phyloP scores from a whole-genome alignment of 495 filamentous ascomycete genomes.

The Podospora pseudopauciseta region DNA sequence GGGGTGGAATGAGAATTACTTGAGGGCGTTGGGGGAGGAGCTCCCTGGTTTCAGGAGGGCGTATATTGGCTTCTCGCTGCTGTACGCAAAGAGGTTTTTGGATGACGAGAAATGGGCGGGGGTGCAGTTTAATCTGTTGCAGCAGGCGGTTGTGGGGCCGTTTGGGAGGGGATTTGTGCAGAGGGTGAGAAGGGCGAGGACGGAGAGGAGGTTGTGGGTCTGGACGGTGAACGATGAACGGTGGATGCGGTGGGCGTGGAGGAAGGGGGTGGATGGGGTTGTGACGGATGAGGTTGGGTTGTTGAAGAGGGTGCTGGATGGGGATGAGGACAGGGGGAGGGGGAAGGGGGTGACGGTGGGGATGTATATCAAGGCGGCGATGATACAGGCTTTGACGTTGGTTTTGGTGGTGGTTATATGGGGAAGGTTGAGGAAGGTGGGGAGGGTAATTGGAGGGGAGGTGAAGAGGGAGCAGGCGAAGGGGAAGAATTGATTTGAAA shows the following conservation, averaged over 20 bases:
- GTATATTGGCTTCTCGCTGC: constrained; percentile 67
- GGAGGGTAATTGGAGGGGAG: background rate
- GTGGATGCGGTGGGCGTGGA: constrained; percentile 69
- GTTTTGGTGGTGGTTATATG: constrained; percentile 20
- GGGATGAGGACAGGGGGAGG: constrained; percentile 15
- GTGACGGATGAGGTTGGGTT: constrained; percentile 54
- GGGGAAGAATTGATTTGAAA: constrained; percentile 1
- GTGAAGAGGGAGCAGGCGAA: background rate
- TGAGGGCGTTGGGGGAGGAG: constrained; percentile 55
- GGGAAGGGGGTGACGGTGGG: constrained; percentile 5
- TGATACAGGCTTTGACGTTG: constrained; percentile 19
- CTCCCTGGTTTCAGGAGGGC: constrained; percentile 65
- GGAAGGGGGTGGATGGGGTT: constrained; percentile 49
- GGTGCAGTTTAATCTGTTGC: constrained; percentile 72
- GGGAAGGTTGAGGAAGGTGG: constrained; percentile 16
- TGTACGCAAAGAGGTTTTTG: constrained; percentile 68
- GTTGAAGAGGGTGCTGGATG: constrained; percentile 43
- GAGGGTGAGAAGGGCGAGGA: constrained; percentile 45
- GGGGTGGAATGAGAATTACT: constrained; percentile 68
- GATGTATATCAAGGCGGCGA: constrained; percentile 21
- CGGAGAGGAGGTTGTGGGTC: constrained; percentile 57
- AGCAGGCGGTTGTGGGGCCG: constrained; percentile 60
- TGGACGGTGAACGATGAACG: constrained; percentile 83
- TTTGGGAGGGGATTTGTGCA: constrained; percentile 60
- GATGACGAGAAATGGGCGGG: constrained; percentile 40